phyloP scores from a whole-genome alignment of 768 basidiomycete species.

The Tremella mesenterica region DNA sequence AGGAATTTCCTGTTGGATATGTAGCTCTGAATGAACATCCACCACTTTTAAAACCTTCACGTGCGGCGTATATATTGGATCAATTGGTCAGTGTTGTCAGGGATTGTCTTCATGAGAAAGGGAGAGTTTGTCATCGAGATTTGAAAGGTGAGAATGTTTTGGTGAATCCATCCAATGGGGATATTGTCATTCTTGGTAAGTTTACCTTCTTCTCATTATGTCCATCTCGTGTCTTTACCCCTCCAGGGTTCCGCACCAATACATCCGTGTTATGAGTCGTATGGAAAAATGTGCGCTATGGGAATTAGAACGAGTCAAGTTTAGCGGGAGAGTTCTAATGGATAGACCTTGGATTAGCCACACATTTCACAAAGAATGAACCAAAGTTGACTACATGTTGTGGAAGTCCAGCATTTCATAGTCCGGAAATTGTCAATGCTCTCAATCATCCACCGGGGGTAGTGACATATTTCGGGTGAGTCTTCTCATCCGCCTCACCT shows the following conservation, averaged over 20 bases:
- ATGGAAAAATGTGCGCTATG: too few relatives aligned
- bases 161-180: slow-evolving; percentile 34
- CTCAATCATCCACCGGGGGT: slow-evolving; percentile 43
- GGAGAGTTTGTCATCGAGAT: slow-evolving; percentile 43
- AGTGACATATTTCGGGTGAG: slow-evolving; percentile 44
- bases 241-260: too few relatives aligned
- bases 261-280: too few relatives aligned
- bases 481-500: not conserved
- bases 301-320: not conserved
- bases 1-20: slow-evolving; percentile 41
- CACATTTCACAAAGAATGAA: slow-evolving; percentile 44
- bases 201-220: not conserved
- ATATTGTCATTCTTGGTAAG: slow-evolving; percentile 45
- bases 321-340: not conserved
- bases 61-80: slow-evolving; percentile 43
- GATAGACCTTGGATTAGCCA: slow-evolving; percentile 47
- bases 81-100: slow-evolving; percentile 46
- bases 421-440: slow-evolving; percentile 46
- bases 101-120: slow-evolving; percentile 43
- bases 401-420: slow-evolving; percentile 44
- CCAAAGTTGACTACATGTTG: slow-evolving; percentile 48
- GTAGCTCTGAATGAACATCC: slow-evolving; percentile 33
- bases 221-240: too few relatives aligned
- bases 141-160: slow-evolving; percentile 44
- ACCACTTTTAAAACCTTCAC: slow-evolving; percentile 19